Evolutionary conservation across 192 early-diverging fungal genomes (phyloP), one percentile per base, ranked within the genome.

Genomic region (Coemansia sp.): DNA sequence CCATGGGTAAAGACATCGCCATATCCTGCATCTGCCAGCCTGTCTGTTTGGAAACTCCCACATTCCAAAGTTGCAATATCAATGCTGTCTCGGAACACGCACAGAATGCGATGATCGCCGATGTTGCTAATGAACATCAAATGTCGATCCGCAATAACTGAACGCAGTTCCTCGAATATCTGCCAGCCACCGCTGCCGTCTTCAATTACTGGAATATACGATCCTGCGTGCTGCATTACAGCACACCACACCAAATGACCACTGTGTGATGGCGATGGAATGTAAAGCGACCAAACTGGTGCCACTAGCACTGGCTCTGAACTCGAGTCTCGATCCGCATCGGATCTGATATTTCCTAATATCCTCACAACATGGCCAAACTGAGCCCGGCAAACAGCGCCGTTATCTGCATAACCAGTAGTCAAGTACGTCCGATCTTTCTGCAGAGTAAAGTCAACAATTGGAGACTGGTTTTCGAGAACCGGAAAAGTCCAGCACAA

Each of bases 381-480:
- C 56, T 69, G 70, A 16, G 57, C 65, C 11, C 51, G 39, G 1
- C 62, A 59, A 11, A 78, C 26, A 20, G 55, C 39, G 0, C 70
- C 75, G 16, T 16, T 29, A 13, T 49, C 11, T 24, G n/a, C 26
- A 16, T 65, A 52, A 1, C 75, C 61, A 41, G 50, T 53, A 1
- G 75, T 66, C 69, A 64, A 58, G 23, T 64, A 69, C 59, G 38
- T 24, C 32, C 8, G 39, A 19, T 62, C 41, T 1, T 19, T 55
- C 0, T 35, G 38, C 45, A 78, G 48, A 8, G 45, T 38, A 41
- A 72, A 54, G 54, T 71, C 69, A 4, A 59, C 20, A 23, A 66
- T 54, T 2, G 75, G 75, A 20, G 69, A 68, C 26, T 72, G 75
- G 65, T 66, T 73, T 29, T 59, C 50, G 1, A 78, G 50, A 8